phyloP scores from a whole-genome alignment of 2,329 filamentous ascomycete genomes.

The Colletotrichum incanum region DNA sequence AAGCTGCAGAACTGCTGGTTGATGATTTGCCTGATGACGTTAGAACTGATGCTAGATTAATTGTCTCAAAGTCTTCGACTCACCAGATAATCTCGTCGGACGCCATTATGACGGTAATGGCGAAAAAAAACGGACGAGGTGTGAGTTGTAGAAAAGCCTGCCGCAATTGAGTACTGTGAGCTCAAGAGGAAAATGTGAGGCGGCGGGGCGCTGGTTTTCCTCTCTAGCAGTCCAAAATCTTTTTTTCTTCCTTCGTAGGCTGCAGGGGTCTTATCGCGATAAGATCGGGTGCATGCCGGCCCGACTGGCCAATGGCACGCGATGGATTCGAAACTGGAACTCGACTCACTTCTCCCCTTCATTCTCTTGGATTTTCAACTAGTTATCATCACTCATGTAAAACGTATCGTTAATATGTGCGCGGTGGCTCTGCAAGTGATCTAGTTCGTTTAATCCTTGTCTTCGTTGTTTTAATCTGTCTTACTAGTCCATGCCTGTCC shows the following conservation, averaged over 20 bases:
- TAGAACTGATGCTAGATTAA: background rate
- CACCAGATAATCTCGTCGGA: slow-evolving; percentile 94
- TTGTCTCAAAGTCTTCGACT: background rate
- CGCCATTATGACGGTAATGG: slow-evolving; percentile 71
- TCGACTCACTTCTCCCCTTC: background rate
- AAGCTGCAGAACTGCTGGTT: slow-evolving; percentile 96
- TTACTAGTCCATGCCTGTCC: slow-evolving; percentile 17
- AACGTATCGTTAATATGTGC: background rate
- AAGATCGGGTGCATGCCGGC: slow-evolving; percentile 34
- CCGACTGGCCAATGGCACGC: slow-evolving; percentile 32
- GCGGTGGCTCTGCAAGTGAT: background rate
- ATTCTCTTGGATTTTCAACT: background rate
- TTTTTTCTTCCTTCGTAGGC: slow-evolving; percentile 1
- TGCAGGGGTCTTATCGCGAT: slow-evolving; percentile 42
- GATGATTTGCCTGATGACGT: slow-evolving; percentile 78
- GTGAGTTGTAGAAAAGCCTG: slow-evolving; percentile 13
- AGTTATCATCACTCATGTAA: background rate
- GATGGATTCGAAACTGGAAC: slow-evolving; percentile 23
- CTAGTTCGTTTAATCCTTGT: too few relatives aligned
- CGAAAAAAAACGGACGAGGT: slow-evolving; percentile 16
- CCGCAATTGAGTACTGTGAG: slow-evolving; percentile 33
- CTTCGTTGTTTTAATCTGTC: background rate
- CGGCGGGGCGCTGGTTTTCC: slow-evolving; percentile 42
- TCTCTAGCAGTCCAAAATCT: slow-evolving; percentile 38
- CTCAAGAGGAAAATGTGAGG: slow-evolving; percentile 37